Evolutionary conservation across 169 alveolate species (phyloP), one percentile per base, ranked within the genome.

Genomic region (Perkinsus chesapeaki): DNA sequence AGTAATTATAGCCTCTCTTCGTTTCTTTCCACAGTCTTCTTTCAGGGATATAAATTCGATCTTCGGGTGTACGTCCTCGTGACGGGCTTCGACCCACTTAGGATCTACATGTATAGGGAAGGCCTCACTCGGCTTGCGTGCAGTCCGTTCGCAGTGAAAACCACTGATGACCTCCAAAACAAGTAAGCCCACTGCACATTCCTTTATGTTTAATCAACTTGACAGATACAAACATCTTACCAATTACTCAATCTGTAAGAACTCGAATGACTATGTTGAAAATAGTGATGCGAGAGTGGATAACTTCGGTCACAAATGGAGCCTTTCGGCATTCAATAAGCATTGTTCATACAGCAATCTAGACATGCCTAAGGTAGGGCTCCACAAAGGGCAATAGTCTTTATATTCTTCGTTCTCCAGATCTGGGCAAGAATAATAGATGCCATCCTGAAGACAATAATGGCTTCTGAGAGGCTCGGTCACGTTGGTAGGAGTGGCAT

Each of bases 51-150:
- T 37, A 96, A 96, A 94, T 97, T 97, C 92, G 98, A 98, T 95
- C 94, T 98, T 5, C 93, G 99, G 94, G 93, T 98, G 27, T 98
- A 98, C 95, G 98, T 97, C 9, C 94, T 97, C 36, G 95, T 98
- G 36, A 96, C 97, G 20, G 98, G 98, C 19, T 94, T 97, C 39
- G 97, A 97, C 92, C 99, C 99, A 12, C 93, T 95, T 3, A 39
- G 95, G 82, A 94, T 96, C 20, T 96, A 95, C 92, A 92, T 97
- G 39, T 96, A 95, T 95, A 94, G 96, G 92, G 98, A 97, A 94
- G 98, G 98, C 7, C 94, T 97, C 36, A 97, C 96, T 16, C 91
- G 98, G 43, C 95, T 97, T 91, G 97, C 98, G 0, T 92, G 96
- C 72, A 97, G 96, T 91, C 93, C 93, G 12, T 97, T 94, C 91